Conservation (phyloP, 2,329 filamentous ascomycete species). For the Pezicula neosporulosa region DNA sequence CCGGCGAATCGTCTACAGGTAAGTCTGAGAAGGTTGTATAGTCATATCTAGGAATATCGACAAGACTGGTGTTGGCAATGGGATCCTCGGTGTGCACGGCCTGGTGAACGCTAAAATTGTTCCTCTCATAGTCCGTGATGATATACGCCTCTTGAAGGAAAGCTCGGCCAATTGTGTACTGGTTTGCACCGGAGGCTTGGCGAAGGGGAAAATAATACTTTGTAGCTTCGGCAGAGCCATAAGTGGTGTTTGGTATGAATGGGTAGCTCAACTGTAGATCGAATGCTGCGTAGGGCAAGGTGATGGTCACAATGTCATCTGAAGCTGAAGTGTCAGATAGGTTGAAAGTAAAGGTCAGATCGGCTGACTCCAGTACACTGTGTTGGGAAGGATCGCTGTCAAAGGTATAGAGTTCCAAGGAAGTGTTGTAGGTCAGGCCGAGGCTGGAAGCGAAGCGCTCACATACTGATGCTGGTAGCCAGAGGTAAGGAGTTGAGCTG, state of each 20-base stretch:
- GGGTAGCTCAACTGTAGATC: slow-evolving; percentile 26
- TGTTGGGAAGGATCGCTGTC: slow-evolving; percentile 50
- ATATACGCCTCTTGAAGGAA: slow-evolving; percentile 33
- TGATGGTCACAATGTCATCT: slow-evolving; percentile 40
- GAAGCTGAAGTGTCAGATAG: slow-evolving; percentile 41
- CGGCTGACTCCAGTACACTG: slow-evolving; percentile 37
- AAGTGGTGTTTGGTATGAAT: slow-evolving; percentile 40
- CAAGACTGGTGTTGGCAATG: slow-evolving; percentile 18
- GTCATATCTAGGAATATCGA: slow-evolving; percentile 13
- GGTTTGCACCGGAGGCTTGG: slow-evolving; percentile 20
- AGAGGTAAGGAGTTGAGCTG: slow-evolving; percentile 61
- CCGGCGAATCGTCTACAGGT: slow-evolving; percentile 1
- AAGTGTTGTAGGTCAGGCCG: slow-evolving; percentile 62
- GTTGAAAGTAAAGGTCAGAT: slow-evolving; percentile 53
- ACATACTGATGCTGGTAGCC: slow-evolving; percentile 58
- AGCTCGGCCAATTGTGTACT: slow-evolving; percentile 30
- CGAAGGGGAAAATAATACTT: slow-evolving; percentile 35
- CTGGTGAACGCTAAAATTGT: slow-evolving; percentile 28
- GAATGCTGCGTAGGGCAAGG: slow-evolving; percentile 29
- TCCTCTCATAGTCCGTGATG: slow-evolving; percentile 30
- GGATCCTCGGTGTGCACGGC: slow-evolving; percentile 22
- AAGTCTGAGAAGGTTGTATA: slow-evolving; percentile 22
- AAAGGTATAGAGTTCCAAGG: slow-evolving; percentile 62
- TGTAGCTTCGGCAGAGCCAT: slow-evolving; percentile 29
- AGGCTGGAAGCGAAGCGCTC: slow-evolving; percentile 61